phyloP scores from a whole-genome alignment of 148 eudicot genomes.

The Amaranthus cruentus region DNA sequence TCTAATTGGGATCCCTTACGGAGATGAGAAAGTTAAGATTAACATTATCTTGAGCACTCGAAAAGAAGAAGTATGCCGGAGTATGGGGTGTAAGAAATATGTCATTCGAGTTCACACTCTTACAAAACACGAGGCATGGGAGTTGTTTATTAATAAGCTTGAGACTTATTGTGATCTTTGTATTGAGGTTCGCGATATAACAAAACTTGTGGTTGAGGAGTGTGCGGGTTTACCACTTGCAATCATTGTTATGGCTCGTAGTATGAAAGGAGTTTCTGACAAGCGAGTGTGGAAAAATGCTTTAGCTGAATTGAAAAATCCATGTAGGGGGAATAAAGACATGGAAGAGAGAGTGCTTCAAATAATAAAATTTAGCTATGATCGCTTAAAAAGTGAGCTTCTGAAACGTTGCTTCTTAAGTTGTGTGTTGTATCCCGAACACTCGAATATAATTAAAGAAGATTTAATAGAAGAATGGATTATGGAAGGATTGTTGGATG shows the following conservation, averaged over 20 bases:
- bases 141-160: not conserved
- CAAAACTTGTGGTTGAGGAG: not conserved
- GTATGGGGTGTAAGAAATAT: slow-evolving; percentile 7
- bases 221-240: slow-evolving; percentile 20
- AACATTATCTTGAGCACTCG: slow-evolving; percentile 19
- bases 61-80: slow-evolving; percentile 2
- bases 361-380: no score
- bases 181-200: not conserved
- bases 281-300: no score
- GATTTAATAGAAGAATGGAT: slow-evolving; percentile 24
- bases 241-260: slow-evolving; percentile 3
- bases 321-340: no score
- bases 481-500: slow-evolving; percentile 27
- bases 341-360: no score
- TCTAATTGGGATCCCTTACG: slow-evolving; percentile 10
- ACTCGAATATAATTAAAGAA: slow-evolving; percentile 10
- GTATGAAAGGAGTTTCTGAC: no score
- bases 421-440: slow-evolving; percentile 30
- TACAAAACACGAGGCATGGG: not conserved
- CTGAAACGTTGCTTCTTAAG: slow-evolving; percentile 27
- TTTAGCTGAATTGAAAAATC: no score
- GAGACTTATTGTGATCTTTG: no score
- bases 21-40: not conserved
- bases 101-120: not conserved
- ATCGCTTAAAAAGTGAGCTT: slow-evolving; percentile 12